Base-by-base conservation (phyloP, 345 rosid genomes). In the Eucalyptus victrix region DNA sequence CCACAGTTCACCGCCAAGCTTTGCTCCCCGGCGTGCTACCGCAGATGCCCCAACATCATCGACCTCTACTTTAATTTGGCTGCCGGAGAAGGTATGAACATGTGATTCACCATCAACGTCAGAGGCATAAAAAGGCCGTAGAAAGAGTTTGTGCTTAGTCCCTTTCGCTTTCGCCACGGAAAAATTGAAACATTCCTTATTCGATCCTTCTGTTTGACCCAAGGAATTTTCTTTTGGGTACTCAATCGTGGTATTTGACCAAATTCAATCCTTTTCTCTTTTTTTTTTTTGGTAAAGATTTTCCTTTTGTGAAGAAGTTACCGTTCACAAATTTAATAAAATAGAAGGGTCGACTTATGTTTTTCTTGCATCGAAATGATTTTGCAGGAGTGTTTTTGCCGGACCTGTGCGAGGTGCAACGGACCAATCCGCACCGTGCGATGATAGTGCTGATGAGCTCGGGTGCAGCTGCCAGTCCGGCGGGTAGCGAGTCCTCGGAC, bases 1-100 rank as follows among this genome's bases (percentile, higher is more conserved):
- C 91, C 95, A 24, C 95, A 95, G 15, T 96, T 98, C 90, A 93
- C 98, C 19, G 50, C 93, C 90, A 97, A 96, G 93, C 98, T 98
- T 87, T 98, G 99, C 93, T 95, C 99, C 12, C 91, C 96, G 1
- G 91, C 91, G 87, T 98, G 99, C 49, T 95, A 94, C 92, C 91
- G 92, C 32, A 92, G 90, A 50, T 98, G 99, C 91, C 96, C 98
- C 93, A 98, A 97, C 95, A 97, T 98, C 86, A 92, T 97, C 60
- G 99, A 98, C 87, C 99, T 98, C 42, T 97, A 96, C 95, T 97
- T 93, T 94, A 97, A 98, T 86, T 91, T 98, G 88, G 99, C 99
- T 40, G 97, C 98, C 88, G 99, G 98, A 12, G 99, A 98, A 97
- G 99, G 99, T 98, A 94, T 83, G 7, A 12, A 34, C 26, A 45